Evolutionary conservation across 805 yeast genomes (phyloP).

Genomic region (Starmera amethionina): DNA sequence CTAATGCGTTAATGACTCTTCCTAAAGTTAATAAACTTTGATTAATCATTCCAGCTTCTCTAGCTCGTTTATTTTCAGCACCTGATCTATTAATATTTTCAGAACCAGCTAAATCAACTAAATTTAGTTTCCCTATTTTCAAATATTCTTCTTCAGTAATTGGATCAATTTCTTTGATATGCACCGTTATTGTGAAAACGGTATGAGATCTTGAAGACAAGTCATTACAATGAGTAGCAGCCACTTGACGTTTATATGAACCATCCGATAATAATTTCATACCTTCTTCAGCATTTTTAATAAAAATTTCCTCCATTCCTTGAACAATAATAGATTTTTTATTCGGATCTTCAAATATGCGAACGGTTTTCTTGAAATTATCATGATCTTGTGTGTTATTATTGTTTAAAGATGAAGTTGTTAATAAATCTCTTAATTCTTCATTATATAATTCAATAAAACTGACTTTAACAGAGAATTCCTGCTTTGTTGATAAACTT

Average conservation of each 20-base stretch:
- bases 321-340: slow-evolving; percentile 39
- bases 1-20: slow-evolving; percentile 69
- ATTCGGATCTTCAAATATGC: slow-evolving; percentile 39
- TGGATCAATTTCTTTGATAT: slow-evolving; percentile 39
- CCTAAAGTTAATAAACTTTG: slow-evolving; percentile 81
- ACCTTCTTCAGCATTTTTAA: slow-evolving; percentile 42
- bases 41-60: slow-evolving; percentile 88
- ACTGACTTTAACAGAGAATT: slow-evolving; percentile 57
- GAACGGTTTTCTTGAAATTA: slow-evolving; percentile 33
- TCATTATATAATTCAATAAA: slow-evolving; percentile 80
- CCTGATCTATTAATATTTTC: slow-evolving; percentile 82
- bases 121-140: slow-evolving; percentile 58
- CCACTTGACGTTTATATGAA: slow-evolving; percentile 55
- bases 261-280: slow-evolving; percentile 45
- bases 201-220: slow-evolving; percentile 74
- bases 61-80: slow-evolving; percentile 71
- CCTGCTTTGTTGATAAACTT: slow-evolving; percentile 32
- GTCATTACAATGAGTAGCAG: slow-evolving; percentile 71
- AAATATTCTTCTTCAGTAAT: slow-evolving; percentile 39
- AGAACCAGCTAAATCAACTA: slow-evolving; percentile 93
- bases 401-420: slow-evolving; percentile 8
- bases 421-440: slow-evolving; percentile 58
- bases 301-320: slow-evolving; percentile 47
- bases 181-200: slow-evolving; percentile 60
- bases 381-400: no score